A percentile compares a stretch with the other conserved stretches of the same genome.
Conservation (phyloP, 2,329 filamentous ascomycete genomes). For the Geosmithia flava region DNA sequence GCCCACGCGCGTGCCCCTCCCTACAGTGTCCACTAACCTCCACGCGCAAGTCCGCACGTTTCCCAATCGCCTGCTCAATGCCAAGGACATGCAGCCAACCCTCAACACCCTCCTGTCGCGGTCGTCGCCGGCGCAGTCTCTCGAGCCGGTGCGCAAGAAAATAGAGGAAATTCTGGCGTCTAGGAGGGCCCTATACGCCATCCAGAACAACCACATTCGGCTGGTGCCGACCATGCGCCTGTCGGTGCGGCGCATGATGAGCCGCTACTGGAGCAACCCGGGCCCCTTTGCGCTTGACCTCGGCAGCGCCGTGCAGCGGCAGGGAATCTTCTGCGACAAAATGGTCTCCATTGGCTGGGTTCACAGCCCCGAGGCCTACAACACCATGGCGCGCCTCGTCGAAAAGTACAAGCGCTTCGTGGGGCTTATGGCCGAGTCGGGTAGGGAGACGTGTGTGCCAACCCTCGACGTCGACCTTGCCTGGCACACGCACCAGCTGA, state of each 20-base stretch:
- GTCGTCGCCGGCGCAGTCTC: too few relatives aligned
- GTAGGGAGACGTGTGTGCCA: conserved; percentile 16
- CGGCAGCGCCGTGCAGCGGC: conserved; percentile 50
- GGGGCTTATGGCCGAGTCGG: neutral
- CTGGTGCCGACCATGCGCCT: neutral
- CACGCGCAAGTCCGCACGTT: neutral
- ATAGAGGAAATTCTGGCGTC: neutral
- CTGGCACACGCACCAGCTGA: conserved; percentile 30
- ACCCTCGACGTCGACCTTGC: conserved; percentile 28
- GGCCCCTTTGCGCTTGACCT: conserved; percentile 54
- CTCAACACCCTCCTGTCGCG: too few relatives aligned
- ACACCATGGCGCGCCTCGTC: neutral
- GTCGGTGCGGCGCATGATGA: conserved; percentile 54
- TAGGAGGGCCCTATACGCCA: neutral
- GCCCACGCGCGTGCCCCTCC: conserved; percentile 14
- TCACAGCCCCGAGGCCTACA: conserved; percentile 47
- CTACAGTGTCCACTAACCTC: too few relatives aligned
- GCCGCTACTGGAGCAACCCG: conserved; percentile 57
- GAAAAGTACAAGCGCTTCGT: neutral
- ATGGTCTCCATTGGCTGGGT: conserved; percentile 72
- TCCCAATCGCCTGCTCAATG: neutral
- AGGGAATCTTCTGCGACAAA: conserved; percentile 56
- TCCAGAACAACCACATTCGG: too few relatives aligned
- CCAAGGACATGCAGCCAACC: too few relatives aligned
- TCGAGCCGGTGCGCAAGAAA: neutral